Percentiles rank a stretch among this genome's conserved stretches.
phyloP scores from a whole-genome alignment of 331 rosid species.

The Pyrus hybrid region DNA sequence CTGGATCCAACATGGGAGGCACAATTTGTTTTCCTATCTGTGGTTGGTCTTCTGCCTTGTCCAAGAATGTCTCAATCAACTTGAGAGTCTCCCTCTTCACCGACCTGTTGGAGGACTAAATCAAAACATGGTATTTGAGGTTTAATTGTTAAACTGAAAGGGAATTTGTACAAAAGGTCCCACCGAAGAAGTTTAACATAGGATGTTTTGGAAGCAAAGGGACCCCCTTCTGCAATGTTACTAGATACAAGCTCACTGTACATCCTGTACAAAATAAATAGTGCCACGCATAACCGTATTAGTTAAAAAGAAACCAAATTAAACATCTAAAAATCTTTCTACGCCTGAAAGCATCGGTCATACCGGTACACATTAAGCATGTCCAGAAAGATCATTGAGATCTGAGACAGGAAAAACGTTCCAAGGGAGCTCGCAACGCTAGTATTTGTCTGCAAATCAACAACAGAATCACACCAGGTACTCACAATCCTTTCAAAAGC shows the following conservation, averaged over 20 bases:
- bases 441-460: slow-evolving; percentile 71
- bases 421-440: slow-evolving; percentile 81
- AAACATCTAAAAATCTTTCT: not conserved
- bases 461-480: not conserved
- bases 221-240: slow-evolving; percentile 83
- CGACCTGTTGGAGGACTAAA: slow-evolving; percentile 44
- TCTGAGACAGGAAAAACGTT: slow-evolving; percentile 77
- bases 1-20: slow-evolving; percentile 96
- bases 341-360: not conserved
- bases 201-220: slow-evolving; percentile 78
- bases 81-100: slow-evolving; percentile 93
- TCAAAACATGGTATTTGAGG: not conserved
- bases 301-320: not conserved
- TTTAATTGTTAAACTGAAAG: not conserved
- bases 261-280: slow-evolving; percentile 49
- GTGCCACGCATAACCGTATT: not conserved
- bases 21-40: slow-evolving; percentile 93
- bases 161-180: not conserved
- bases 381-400: slow-evolving; percentile 81
- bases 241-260: slow-evolving; percentile 91
- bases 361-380: slow-evolving; percentile 95
- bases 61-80: slow-evolving; percentile 84
- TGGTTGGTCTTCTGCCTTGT: slow-evolving; percentile 91
- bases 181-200: slow-evolving; percentile 83
- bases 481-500: not conserved